Conservation (phyloP, 306 rosid species). For the Cucurbita argyrosperma region DNA sequence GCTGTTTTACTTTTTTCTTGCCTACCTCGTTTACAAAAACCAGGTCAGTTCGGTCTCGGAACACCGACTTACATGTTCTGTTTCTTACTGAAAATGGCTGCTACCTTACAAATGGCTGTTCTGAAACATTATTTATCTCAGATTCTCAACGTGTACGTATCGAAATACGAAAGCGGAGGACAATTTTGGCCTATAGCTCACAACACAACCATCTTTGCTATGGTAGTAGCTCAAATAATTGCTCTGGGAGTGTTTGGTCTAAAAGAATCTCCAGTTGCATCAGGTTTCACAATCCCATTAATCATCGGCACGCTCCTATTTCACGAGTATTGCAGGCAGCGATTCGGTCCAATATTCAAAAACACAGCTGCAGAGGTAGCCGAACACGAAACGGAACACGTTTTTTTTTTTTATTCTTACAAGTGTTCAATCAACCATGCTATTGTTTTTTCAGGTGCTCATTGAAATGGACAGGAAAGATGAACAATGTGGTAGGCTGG, state of each 20-base stretch:
- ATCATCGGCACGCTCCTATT: constrained; percentile 56
- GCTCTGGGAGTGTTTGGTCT: constrained; percentile 83
- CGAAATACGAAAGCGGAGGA: constrained; percentile 65
- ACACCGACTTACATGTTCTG: neutral
- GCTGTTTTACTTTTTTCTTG: constrained; percentile 63
- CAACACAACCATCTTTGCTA: constrained; percentile 50
- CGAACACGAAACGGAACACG: neutral
- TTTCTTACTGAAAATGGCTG: neutral
- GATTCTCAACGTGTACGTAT: constrained; percentile 69
- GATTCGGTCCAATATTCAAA: constrained; percentile 57
- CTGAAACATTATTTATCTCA: constrained; percentile 12
- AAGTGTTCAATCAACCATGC: neutral
- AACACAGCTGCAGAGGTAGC: constrained; percentile 61
- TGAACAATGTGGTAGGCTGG: constrained; percentile 39
- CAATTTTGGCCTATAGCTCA: constrained; percentile 69
- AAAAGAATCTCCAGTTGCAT: constrained; percentile 48
- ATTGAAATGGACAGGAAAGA: constrained; percentile 79
- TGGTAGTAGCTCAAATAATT: constrained; percentile 56
- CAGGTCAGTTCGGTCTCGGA: constrained; percentile 39
- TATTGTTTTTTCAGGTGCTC: constrained; percentile 32
- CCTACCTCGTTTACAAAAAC: constrained; percentile 74
- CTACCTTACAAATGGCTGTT: neutral
- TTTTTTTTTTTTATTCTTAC: neutral
- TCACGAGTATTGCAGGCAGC: constrained; percentile 64
- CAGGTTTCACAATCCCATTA: constrained; percentile 74